Base-by-base conservation (phyloP, 2,329 filamentous ascomycete species). In the Trichocomaceae sp. region DNA sequence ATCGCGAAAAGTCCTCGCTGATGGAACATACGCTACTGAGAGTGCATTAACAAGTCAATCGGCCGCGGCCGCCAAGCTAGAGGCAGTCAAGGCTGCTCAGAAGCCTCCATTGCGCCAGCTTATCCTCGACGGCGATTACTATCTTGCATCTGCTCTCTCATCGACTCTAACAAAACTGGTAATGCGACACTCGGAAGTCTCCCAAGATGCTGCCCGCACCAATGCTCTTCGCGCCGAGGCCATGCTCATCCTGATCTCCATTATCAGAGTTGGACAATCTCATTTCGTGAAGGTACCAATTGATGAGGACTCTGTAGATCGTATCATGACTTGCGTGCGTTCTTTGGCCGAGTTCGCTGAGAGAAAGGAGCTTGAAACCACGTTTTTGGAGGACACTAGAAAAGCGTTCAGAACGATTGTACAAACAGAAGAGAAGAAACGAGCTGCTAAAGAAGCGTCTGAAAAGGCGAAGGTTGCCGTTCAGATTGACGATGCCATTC, bases 211-310 rank as follows among this genome's bases (percentile, higher is more conserved):
- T 44, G 88, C 88, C 44, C 86, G 93, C 39, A 97, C 92, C 29
- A 99, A 99, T 64, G 91, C 92, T 29, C 81, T 99, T 23, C 87
- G 90, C 49, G 93, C 93, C 3, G 93, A 99, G 73, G 93, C 93
- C 45, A 99, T 99, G 93, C 81, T 99, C 52, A 97, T 99, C 69
- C 96, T 97, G 91, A 96, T 99, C 64, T 97, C 93, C 5, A 95
- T 99, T 62, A 90, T 99, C 62, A 90, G 93, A 49, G 93, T 96
- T 58, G 93, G 93, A 41, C 93, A 99, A 74, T 97, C 92, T n/a
- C 90, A 96, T 60, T 99, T 99, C 63, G 93, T 95, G 67, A 97
- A 97, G 77, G 87, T 90, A 1, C 88, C 90, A 2, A 97, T 99
- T 60, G 93, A 99, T 59, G 93, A 99, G 70, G 93, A 99, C 70